phyloP scores from a whole-genome alignment of 139 green algal genomes.

The Ettlia oleoabundans region DNA sequence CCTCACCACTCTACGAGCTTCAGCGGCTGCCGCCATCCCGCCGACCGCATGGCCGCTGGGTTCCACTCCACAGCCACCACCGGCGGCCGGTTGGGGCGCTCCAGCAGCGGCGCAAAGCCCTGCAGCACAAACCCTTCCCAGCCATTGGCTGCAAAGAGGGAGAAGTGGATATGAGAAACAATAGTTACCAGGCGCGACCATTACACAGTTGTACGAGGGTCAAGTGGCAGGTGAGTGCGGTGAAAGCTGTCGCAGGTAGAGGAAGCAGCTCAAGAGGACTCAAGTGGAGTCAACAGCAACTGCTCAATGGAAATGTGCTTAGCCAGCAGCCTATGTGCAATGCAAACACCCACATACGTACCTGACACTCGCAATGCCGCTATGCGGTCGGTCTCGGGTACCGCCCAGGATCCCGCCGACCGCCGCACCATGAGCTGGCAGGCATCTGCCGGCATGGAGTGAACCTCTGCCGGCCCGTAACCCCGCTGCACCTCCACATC shows the following conservation, averaged over 20 bases:
- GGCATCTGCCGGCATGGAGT: conserved; percentile 5
- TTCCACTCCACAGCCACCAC: conserved; percentile 79
- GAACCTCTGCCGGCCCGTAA: conserved; percentile 32
- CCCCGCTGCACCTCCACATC: conserved; percentile 22
- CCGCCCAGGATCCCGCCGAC: not conserved
- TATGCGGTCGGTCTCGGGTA: conserved; percentile 1
- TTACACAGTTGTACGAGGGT: too few relatives aligned
- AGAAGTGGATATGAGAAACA: too few relatives aligned
- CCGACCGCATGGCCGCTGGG: conserved; percentile 50
- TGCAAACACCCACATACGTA: too few relatives aligned
- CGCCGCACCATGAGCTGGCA: conserved; percentile 40
- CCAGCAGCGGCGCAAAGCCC: conserved; percentile 55
- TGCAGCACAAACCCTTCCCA: conserved; percentile 76
- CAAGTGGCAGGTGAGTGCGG: too few relatives aligned
- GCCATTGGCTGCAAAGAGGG: too few relatives aligned
- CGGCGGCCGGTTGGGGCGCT: conserved; percentile 38
- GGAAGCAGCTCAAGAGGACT: too few relatives aligned
- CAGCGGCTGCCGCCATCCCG: conserved; percentile 49
- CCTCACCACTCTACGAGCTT: conserved; percentile 54
- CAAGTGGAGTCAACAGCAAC: too few relatives aligned
- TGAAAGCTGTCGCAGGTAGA: too few relatives aligned
- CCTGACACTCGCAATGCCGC: conserved; percentile 15
- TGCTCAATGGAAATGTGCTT: too few relatives aligned
- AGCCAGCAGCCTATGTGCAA: too few relatives aligned
- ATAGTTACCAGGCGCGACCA: too few relatives aligned